Evolutionary conservation across 148 eudicot species (phyloP).

Genomic region (Camellia lanceoleosa): DNA sequence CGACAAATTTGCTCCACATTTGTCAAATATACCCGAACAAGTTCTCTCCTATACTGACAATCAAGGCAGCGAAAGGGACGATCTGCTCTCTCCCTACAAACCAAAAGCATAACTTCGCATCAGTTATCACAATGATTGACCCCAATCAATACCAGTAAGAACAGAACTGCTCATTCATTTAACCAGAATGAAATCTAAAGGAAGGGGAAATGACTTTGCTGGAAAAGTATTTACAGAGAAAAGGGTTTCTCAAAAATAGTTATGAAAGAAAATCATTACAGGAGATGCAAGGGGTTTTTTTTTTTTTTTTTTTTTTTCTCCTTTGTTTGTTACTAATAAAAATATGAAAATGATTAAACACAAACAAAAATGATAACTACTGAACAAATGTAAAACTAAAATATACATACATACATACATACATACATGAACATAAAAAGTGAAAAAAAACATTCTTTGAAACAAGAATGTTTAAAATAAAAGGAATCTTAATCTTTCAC

Average conservation of each 20-base stretch:
- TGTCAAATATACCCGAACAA: slow-evolving; percentile 75
- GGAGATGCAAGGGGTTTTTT: no score
- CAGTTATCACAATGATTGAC: background rate
- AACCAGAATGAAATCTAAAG: background rate
- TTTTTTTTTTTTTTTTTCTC: background rate
- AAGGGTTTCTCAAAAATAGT: background rate
- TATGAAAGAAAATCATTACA: slow-evolving; percentile 5
- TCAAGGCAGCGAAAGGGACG: slow-evolving; percentile 89
- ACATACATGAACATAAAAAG: background rate
- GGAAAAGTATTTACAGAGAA: background rate
- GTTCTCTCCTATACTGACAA: slow-evolving; percentile 80
- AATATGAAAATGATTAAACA: background rate
- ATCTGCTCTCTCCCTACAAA: slow-evolving; percentile 73
- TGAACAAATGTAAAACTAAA: background rate
- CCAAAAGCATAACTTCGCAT: background rate
- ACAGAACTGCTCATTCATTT: background rate
- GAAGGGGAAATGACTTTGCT: background rate
- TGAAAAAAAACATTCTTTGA: background rate
- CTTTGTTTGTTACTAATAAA: background rate
- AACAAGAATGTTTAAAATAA: background rate
- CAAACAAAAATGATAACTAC: background rate
- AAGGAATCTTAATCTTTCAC: background rate
- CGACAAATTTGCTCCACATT: slow-evolving; percentile 85
- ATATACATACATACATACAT: background rate
- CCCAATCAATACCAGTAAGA: background rate